A percentile compares a stretch with the other conserved stretches of the same genome.
These are phyloP conservation scores for Neohortaea acidophila DNA, from an alignment of 495 filamentous ascomycete genomes.

Conservation along the genomic window DNA sequence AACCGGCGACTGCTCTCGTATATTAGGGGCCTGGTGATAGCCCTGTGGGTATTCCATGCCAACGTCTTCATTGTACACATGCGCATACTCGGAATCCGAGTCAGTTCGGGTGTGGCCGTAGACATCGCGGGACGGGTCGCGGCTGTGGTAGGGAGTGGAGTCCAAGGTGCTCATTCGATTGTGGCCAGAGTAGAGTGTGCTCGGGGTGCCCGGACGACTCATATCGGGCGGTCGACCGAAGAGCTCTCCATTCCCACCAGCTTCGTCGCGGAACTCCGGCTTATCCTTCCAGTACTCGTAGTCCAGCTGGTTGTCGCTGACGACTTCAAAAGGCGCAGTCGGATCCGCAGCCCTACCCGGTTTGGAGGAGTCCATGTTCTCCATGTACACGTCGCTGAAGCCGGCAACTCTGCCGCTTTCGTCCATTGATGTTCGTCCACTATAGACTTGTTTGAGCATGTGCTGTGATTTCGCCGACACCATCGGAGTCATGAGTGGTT, in stretches of 20 bases:
- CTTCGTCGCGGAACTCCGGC: slow-evolving; percentile 73
- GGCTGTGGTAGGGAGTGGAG: slow-evolving; percentile 3
- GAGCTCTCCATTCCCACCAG: slow-evolving; percentile 51
- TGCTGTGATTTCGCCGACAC: slow-evolving; percentile 81
- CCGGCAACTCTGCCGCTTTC: slow-evolving; percentile 32
- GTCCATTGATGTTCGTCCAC: slow-evolving; percentile 47
- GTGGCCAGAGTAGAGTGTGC: slow-evolving; percentile 9
- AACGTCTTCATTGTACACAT: slow-evolving; percentile 8
- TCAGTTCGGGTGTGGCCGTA: slow-evolving; percentile 6
- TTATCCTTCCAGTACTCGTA: slow-evolving; percentile 85
- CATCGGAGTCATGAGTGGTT: slow-evolving; percentile 85
- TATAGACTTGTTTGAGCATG: slow-evolving; percentile 63
- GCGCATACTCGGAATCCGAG: slow-evolving; percentile 17
- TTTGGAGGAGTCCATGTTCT: slow-evolving; percentile 59
- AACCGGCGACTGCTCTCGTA: slow-evolving; percentile 8
- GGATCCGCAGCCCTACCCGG: slow-evolving; percentile 48
- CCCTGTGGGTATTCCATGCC: slow-evolving; percentile 25
- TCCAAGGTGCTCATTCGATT: slow-evolving; percentile 10
- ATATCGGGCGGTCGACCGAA: slow-evolving; percentile 22
- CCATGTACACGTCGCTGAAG: slow-evolving; percentile 52
- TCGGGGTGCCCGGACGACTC: slow-evolving; percentile 22
- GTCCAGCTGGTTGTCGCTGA: slow-evolving; percentile 78
- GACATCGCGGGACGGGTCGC: slow-evolving; percentile 4
- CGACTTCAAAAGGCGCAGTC: slow-evolving; percentile 63
- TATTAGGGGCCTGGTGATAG: slow-evolving; percentile 21